A percentile compares a stretch with the other conserved stretches of the same genome.
These are phyloP conservation scores for Davidsoniella virescens DNA, from an alignment of 2,329 filamentous ascomycete genomes.

Conservation along the genomic window DNA sequence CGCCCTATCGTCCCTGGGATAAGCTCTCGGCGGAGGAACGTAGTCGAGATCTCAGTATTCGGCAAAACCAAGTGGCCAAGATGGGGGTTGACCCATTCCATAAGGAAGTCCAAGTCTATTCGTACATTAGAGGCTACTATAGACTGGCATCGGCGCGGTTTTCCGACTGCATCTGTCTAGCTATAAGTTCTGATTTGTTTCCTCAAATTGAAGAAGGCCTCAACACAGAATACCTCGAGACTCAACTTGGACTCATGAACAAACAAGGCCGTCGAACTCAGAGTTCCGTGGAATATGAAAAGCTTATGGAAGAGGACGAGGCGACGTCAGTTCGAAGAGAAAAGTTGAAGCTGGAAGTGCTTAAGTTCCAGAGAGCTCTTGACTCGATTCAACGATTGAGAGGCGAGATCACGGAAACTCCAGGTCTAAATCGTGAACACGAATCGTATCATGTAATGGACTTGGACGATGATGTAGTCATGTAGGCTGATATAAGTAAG, in stretches of 20 bases:
- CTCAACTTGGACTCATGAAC: constrained; percentile 25
- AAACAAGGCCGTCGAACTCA: neutral
- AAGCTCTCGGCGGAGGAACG: constrained; percentile 33
- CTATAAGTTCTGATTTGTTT: constrained; percentile 32
- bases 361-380: constrained; percentile 32
- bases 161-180: constrained; percentile 36
- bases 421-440: neutral
- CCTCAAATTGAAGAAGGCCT: constrained; percentile 24
- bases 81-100: constrained; percentile 42
- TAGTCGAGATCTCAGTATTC: constrained; percentile 25
- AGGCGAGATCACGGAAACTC: constrained; percentile 17
- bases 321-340: constrained; percentile 26
- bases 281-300: neutral
- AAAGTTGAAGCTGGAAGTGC: constrained; percentile 26
- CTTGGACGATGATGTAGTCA: neutral
- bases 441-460: neutral
- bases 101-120: constrained; percentile 43
- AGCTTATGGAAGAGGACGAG: constrained; percentile 33
- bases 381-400: constrained; percentile 29
- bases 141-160: constrained; percentile 48
- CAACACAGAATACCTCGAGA: constrained; percentile 23
- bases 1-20: constrained; percentile 23
- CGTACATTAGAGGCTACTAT: constrained; percentile 53
- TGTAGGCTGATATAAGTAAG: neutral
- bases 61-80: constrained; percentile 27